Conservation (phyloP, 345 rosid genomes). For the Dimocarpus longan region DNA sequence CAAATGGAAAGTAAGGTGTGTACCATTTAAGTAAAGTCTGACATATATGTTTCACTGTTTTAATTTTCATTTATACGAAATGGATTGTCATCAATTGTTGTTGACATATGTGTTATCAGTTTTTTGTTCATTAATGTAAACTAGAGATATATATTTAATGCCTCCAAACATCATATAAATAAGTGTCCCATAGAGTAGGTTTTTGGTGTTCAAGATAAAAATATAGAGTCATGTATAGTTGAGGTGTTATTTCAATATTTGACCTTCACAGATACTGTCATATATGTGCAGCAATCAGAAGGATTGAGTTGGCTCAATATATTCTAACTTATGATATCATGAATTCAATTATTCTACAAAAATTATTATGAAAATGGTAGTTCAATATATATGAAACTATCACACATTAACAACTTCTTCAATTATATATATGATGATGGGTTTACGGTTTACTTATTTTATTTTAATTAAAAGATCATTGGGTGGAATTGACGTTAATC, state of each 20-base stretch:
- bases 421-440: neutral
- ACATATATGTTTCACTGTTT: too few relatives aligned
- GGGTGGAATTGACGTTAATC: neutral
- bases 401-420: neutral
- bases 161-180: too few relatives aligned
- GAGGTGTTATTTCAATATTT: constrained; percentile 3
- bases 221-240: neutral
- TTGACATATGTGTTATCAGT: too few relatives aligned
- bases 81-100: neutral
- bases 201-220: neutral
- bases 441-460: neutral
- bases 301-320: neutral
- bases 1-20: too few relatives aligned
- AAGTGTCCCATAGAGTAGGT: too few relatives aligned
- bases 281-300: neutral
- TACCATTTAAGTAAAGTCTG: too few relatives aligned
- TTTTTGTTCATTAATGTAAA: too few relatives aligned
- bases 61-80: neutral
- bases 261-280: neutral
- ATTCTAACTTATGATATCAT: neutral
- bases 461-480: neutral
- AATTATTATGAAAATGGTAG: neutral
- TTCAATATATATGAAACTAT: neutral
- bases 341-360: neutral
- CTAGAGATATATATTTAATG: too few relatives aligned